Evolutionary conservation across 2,329 filamentous ascomycete genomes (phyloP).

Genomic region (Parafenestella ontariensis): DNA sequence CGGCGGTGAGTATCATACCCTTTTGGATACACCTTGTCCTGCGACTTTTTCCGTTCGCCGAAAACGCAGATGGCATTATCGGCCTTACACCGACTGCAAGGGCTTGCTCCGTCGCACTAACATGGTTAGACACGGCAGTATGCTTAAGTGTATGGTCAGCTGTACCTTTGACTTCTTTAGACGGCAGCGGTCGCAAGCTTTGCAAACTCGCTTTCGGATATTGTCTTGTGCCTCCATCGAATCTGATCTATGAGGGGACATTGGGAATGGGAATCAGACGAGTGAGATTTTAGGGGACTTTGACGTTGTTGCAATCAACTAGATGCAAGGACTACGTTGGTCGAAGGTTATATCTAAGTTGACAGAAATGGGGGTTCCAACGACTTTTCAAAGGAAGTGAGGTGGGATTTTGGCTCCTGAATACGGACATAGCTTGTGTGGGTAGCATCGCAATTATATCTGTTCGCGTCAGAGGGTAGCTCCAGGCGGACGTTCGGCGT

Average conservation of each 20-base stretch:
- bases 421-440: constrained; percentile 37
- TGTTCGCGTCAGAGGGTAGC: constrained; percentile 47
- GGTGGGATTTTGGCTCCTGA: constrained; percentile 37
- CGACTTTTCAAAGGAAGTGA: constrained; percentile 12
- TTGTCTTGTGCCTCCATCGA: constrained; percentile 55
- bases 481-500: constrained; percentile 47
- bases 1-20: constrained; percentile 53
- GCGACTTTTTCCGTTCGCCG: constrained; percentile 69
- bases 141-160: background rate
- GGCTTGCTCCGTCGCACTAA: constrained; percentile 67
- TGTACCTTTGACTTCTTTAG: constrained; percentile 71
- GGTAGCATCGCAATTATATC: constrained; percentile 49
- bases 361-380: constrained; percentile 8
- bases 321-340: constrained; percentile 5
- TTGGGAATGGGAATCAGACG: constrained; percentile 15
- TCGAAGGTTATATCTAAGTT: constrained; percentile 10
- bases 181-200: constrained; percentile 70
- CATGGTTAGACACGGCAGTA: constrained; percentile 12
- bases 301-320: background rate
- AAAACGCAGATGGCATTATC: constrained; percentile 72
- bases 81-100: constrained; percentile 67
- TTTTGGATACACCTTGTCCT: constrained; percentile 73
- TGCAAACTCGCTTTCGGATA: constrained; percentile 68
- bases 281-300: background rate
- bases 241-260: constrained; percentile 46